These are phyloP conservation scores for Colletotrichum higginsianum DNA, from an alignment of 2,329 filamentous ascomycete species.

Conservation along the genomic window DNA sequence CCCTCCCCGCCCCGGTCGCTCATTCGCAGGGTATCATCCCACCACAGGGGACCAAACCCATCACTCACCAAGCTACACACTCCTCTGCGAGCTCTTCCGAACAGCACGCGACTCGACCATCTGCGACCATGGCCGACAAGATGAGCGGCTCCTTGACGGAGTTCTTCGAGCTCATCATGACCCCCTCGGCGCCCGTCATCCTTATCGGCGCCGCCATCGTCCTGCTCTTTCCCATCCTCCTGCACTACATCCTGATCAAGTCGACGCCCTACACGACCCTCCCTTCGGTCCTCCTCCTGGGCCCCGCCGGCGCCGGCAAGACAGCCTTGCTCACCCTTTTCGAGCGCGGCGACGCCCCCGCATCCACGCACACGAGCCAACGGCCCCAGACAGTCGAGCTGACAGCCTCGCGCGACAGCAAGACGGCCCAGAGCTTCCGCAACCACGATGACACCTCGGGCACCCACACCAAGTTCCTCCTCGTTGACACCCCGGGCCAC, in stretches of 20 bases:
- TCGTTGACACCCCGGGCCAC: slow-evolving; percentile 94
- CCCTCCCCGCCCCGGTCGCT: slow-evolving; percentile 8
- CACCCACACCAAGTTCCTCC: slow-evolving; percentile 77
- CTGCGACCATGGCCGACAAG: slow-evolving; percentile 41
- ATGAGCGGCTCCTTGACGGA: slow-evolving; percentile 58
- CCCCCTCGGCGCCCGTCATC: slow-evolving; percentile 74
- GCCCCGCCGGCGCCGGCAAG: slow-evolving; percentile 88
- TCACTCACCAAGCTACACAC: not conserved
- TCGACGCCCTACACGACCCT: slow-evolving; percentile 76
- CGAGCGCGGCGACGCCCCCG: slow-evolving; percentile 64
- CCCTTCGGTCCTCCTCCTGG: slow-evolving; percentile 85
- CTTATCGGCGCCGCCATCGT: slow-evolving; percentile 79
- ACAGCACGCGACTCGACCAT: not conserved
- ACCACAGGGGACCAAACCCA: not conserved
- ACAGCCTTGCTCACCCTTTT: slow-evolving; percentile 87
- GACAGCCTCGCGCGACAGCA: slow-evolving; percentile 64
- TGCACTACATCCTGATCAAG: slow-evolving; percentile 83
- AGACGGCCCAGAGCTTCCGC: slow-evolving; percentile 61
- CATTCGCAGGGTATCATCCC: slow-evolving; percentile 30
- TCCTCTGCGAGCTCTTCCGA: not conserved
- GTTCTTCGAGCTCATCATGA: slow-evolving; percentile 68
- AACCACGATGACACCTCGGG: slow-evolving; percentile 55
- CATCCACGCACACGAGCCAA: slow-evolving; percentile 71
- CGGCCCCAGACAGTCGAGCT: slow-evolving; percentile 67
- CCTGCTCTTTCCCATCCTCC: slow-evolving; percentile 79